Evolutionary conservation across 495 filamentous ascomycete species (phyloP), one percentile per base, ranked within the genome.

Genomic region (Tuber indicum): DNA sequence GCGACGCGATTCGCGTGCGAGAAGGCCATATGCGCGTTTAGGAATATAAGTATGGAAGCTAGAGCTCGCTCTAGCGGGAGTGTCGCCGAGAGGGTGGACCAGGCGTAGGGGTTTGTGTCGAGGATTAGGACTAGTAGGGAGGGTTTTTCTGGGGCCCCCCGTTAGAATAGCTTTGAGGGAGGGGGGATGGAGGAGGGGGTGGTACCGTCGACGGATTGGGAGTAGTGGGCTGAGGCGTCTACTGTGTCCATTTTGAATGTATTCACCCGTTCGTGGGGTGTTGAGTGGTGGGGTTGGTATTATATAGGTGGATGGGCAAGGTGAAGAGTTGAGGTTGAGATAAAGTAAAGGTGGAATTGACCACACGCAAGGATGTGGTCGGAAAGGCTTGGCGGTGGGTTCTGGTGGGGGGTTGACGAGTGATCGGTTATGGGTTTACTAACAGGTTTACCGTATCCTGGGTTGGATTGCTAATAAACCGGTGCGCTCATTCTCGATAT

Each of bases 71-170:
- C 90, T 77, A 98, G 88, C 45, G 96, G 89, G n/a, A 99, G 91
- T 7, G 88, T 89, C 76, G 90, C 84, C 78, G 89, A 85, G 75
- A 98, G 89, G 71, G 92, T 87, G 6, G 92, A 90, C 96, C 96
- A 99, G 83, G 96, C 94, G 80, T 92, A 92, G 1, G 96, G 96
- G 83, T 98, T 98, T 66, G 96, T 97, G 86, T 99, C 96, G 86
- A 99, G 88, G 84, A 99, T 89, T 82, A 99, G 90, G 76, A 93
- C 92, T 73, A 97, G 89, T 62, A 99, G 90, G 44, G 96, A 97
- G 0, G 96, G 94, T 41, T 83, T 83, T 41, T 83, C 81, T 83
- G 70, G 70, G n/a, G 44, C 39, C 10, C 21, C 14, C 21, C 39
- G 74, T 79, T 44, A 79, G 76, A 39, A 21, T 52, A 72, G n/a